Evolutionary conservation across 345 rosid species (phyloP).

Genomic region (Arabidopsis thaliana): DNA sequence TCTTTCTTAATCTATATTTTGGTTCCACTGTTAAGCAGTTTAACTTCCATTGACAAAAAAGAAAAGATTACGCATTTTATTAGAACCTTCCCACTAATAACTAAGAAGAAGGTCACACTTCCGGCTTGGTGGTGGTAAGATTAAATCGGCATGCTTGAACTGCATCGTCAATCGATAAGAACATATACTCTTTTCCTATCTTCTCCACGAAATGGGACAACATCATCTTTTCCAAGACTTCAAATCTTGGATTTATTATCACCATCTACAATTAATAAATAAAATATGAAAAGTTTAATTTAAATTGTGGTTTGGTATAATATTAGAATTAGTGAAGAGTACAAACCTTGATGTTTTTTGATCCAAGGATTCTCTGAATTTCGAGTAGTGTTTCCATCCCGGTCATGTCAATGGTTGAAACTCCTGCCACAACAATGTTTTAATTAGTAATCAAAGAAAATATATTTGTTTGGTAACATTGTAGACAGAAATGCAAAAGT

Average conservation of each 20-base stretch:
- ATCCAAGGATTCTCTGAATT: conserved; percentile 54
- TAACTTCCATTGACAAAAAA: neutral
- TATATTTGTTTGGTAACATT: neutral
- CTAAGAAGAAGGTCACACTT: conserved; percentile 13
- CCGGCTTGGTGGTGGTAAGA: conserved; percentile 33
- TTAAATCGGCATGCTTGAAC: conserved; percentile 55
- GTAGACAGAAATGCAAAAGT: neutral
- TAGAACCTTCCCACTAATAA: neutral
- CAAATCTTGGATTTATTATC: conserved; percentile 76
- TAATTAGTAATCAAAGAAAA: neutral
- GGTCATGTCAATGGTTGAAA: conserved; percentile 71
- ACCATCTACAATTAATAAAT: conserved; percentile 51
- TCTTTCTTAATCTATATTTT: neutral
- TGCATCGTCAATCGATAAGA: conserved; percentile 72
- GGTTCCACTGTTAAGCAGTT: neutral
- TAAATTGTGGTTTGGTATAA: neutral
- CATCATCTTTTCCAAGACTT: conserved; percentile 83
- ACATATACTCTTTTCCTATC: conserved; percentile 64
- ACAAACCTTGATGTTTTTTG: conserved; percentile 58
- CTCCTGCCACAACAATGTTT: conserved; percentile 53
- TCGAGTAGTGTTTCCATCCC: conserved; percentile 74
- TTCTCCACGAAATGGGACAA: conserved; percentile 59
- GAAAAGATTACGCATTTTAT: neutral
- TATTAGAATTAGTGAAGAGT: neutral
- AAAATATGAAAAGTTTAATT: neutral